Evolutionary conservation across 2,329 filamentous ascomycete species (phyloP).

Genomic region (Epichloe festucae): DNA sequence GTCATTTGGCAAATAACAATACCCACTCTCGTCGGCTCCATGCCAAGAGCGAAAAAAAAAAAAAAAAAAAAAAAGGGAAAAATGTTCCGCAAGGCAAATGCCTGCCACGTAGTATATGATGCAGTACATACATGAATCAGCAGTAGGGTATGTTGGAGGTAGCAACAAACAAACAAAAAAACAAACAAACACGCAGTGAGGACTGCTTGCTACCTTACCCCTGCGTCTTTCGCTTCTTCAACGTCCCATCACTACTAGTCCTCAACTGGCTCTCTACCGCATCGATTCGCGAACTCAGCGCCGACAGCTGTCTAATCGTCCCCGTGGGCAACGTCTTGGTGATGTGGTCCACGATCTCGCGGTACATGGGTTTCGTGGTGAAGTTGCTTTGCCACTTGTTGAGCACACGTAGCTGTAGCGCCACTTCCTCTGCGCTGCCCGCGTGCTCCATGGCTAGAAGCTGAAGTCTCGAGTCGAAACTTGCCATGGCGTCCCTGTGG

Average conservation of each 20-base stretch:
- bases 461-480: background rate
- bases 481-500: background rate
- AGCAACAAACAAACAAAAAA: too few relatives aligned
- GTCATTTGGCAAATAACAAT: too few relatives aligned
- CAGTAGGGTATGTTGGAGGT: too few relatives aligned
- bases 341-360: slow-evolving; percentile 26
- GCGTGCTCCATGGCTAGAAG: background rate
- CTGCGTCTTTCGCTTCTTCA: background rate
- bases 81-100: too few relatives aligned
- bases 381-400: slow-evolving; percentile 38
- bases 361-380: slow-evolving; percentile 27
- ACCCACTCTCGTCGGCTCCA: too few relatives aligned
- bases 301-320: slow-evolving; percentile 8
- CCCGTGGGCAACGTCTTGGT: slow-evolving; percentile 15
- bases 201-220: background rate
- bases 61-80: too few relatives aligned
- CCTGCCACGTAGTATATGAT: too few relatives aligned
- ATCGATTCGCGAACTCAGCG: slow-evolving; percentile 10
- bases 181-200: too few relatives aligned
- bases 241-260: background rate
- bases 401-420: slow-evolving; percentile 25
- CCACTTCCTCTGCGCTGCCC: slow-evolving; percentile 16
- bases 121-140: too few relatives aligned
- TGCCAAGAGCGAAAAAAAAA: too few relatives aligned
- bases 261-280: slow-evolving; percentile 9